Conservation (phyloP, 2,329 filamentous ascomycete genomes). For the Dothistroma septosporum region DNA sequence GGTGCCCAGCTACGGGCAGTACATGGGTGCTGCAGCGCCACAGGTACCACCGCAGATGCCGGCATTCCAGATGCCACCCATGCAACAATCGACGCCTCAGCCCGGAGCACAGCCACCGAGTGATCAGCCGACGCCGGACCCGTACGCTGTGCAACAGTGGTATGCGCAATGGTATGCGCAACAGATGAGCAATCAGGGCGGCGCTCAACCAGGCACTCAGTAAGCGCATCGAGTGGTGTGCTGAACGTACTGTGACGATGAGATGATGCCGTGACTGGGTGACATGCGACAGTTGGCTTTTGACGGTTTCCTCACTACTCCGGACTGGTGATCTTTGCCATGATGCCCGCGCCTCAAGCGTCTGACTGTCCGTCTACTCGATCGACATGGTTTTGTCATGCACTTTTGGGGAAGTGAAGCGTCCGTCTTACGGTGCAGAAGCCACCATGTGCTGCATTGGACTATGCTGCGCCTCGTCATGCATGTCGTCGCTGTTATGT, state of each 20-base stretch:
- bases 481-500: background rate
- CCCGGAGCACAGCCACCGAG: conserved; percentile 17
- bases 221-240: conserved; percentile 23
- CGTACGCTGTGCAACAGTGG: conserved; percentile 18
- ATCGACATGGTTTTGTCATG: background rate
- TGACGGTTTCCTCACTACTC: conserved; percentile 3
- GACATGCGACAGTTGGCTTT: conserved; percentile 6
- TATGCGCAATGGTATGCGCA: conserved; percentile 24
- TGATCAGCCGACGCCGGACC: conserved; percentile 10
- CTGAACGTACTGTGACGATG: conserved; percentile 24
- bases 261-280: conserved; percentile 18
- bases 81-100: conserved; percentile 20
- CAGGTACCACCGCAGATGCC: conserved; percentile 31
- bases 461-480: conserved; percentile 1
- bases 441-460: conserved; percentile 3
- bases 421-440: background rate
- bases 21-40: conserved; percentile 24
- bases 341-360: conserved; percentile 9
- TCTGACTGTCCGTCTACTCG: background rate
- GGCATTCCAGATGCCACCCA: conserved; percentile 32
- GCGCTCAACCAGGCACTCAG: conserved; percentile 30
- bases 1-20: conserved; percentile 31
- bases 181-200: conserved; percentile 23
- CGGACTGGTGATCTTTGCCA: conserved; percentile 13
- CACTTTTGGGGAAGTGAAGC: background rate